Conservation (phyloP, 2,329 filamentous ascomycete genomes). For the Alternaria tenuissima region DNA sequence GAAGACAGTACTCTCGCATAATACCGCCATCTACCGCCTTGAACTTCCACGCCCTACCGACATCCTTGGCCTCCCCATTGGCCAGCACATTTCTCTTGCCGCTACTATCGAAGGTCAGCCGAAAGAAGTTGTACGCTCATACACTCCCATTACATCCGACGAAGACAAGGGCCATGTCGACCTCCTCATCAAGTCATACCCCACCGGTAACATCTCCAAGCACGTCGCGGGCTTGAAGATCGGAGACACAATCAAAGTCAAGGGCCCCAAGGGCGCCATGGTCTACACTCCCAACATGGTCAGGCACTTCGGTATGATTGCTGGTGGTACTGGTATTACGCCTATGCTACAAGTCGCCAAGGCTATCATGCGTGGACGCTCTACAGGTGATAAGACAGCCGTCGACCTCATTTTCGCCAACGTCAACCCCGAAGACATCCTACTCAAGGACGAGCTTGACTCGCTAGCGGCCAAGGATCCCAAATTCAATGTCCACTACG, state of each 20-base stretch:
- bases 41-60: constrained; percentile 77
- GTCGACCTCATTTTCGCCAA: constrained; percentile 95
- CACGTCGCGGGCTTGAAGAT: constrained; percentile 84
- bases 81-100: constrained; percentile 97
- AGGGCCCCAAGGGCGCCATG: constrained; percentile 96
- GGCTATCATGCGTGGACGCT: constrained; percentile 81
- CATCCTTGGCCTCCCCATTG: constrained; percentile 95
- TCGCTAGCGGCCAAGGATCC: constrained; percentile 77
- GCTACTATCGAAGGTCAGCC: constrained; percentile 56
- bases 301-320: constrained; percentile 96
- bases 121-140: constrained; percentile 53
- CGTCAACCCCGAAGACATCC: constrained; percentile 89
- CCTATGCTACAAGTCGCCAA: constrained; percentile 97
- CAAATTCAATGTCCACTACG: constrained; percentile 89
- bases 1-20: constrained; percentile 96
- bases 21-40: constrained; percentile 98
- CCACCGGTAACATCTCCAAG: constrained; percentile 96
- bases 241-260: constrained; percentile 83
- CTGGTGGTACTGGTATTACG: constrained; percentile 96
- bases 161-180: constrained; percentile 82
- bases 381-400: constrained; percentile 81
- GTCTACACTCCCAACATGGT: constrained; percentile 98
- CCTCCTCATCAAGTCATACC: constrained; percentile 97
- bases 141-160: constrained; percentile 54
- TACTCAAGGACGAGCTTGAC: constrained; percentile 92